Percentiles rank a stretch among this genome's conserved stretches.
phyloP scores from a whole-genome alignment of 1,139 yeast genomes.

The Candida glucosophila region DNA sequence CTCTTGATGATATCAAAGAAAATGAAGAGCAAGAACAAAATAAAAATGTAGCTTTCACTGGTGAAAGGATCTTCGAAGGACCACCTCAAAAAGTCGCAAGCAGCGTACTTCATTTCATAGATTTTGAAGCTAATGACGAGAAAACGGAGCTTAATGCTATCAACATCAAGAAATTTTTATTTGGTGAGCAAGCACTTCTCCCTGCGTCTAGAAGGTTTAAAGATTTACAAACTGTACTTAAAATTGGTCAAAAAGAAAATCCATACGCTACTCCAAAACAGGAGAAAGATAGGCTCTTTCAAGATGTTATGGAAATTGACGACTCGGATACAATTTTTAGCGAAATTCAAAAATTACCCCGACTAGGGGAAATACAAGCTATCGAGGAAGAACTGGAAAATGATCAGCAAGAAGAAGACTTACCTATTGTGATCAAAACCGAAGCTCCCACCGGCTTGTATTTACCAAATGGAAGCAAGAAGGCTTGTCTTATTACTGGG shows the following conservation, averaged over 20 bases:
- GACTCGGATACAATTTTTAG: constrained; percentile 38
- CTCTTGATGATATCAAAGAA: constrained; percentile 1
- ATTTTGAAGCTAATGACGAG: constrained; percentile 26
- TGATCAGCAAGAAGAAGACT: constrained; percentile 30
- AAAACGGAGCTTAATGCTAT: constrained; percentile 12
- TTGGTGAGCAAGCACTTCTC: constrained; percentile 52
- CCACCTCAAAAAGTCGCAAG: constrained; percentile 53
- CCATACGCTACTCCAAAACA: constrained; percentile 32
- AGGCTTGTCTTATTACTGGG: constrained; percentile 71
- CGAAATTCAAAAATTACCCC: constrained; percentile 48
- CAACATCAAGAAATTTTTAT: constrained; percentile 35
- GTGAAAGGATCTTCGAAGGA: constrained; percentile 60
- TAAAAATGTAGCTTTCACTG: constrained; percentile 10
- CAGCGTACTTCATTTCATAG: constrained; percentile 39
- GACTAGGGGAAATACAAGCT: constrained; percentile 54
- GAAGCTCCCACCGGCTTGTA: constrained; percentile 71
- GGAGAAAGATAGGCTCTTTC: constrained; percentile 28
- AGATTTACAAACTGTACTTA: constrained; percentile 46
- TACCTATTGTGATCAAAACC: constrained; percentile 45
- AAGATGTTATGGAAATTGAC: constrained; percentile 23
- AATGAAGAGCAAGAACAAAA: constrained; percentile 8
- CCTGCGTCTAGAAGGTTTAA: constrained; percentile 46
- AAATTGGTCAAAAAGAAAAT: constrained; percentile 36
- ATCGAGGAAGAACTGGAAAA: constrained; percentile 35
- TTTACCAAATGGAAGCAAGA: constrained; percentile 62